Evolutionary conservation across 305 asterid genomes (phyloP), one percentile per base, ranked within the genome.

Genomic region (Fraxinus xanthoxyloides): DNA sequence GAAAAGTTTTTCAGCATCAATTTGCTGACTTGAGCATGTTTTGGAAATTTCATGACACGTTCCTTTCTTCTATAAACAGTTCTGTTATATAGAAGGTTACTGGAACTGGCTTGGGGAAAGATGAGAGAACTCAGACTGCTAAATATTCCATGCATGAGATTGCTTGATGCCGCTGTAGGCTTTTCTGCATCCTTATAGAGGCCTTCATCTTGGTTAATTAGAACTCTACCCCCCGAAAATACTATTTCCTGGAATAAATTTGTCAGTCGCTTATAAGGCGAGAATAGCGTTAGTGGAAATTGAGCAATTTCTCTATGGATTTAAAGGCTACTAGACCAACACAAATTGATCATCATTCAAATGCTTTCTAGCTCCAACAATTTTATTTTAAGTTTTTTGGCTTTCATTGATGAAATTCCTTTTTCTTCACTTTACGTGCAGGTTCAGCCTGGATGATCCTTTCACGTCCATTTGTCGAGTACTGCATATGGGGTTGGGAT

Each of bases 371-470:
- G 26, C 40, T 70, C 5, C 46, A 70, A 31, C 23, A 32, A 70
- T 70, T 70, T 69, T 56, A 56, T 17, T 17, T 15, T 4, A 54
- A 3, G 15, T 23, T 61, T n/a, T 24, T 12, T 5, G 40, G 12
- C 40, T 31, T 70, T 70, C 46, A 70, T 31, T 70, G 21, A 2
- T 32, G 43, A 17, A 70, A 70, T 70, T 17, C 76, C 43, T 32
- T 70, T 70, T 28, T 28, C 74, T 28, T 28, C 74, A 31, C 43
- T 70, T 31, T 31, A 15, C 1, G 28, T 82, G 81, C 95, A 96
- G 99, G 99, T 81, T 96, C 98, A 8, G 99, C 98, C 3, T 96
- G 99, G 99, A 93, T 91, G 96, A 83, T 96, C 83, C 86, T 94
- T 67, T 96, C 99, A 2, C 94, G 98, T 1, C 87, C 94, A 13